Conservation (phyloP, 2,329 filamentous ascomycete genomes). For the Xylariomycetidae sp. region DNA sequence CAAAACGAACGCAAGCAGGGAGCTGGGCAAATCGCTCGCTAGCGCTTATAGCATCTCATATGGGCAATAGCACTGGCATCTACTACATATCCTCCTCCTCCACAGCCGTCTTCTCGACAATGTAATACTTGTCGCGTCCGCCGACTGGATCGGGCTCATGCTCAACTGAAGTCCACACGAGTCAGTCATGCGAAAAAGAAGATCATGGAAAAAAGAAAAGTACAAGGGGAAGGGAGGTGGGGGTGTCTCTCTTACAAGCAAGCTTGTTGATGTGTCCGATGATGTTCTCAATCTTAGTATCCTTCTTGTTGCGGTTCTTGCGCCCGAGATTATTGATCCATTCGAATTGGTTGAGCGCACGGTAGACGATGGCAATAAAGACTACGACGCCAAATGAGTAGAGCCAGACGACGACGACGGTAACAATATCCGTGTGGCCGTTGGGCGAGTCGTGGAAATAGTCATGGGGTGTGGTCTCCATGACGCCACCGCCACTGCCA, state of each 20-base stretch:
- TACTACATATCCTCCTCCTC: slow-evolving; percentile 26
- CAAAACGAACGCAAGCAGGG: no score
- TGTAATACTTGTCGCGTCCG: slow-evolving; percentile 20
- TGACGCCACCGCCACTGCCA: slow-evolving; percentile 36
- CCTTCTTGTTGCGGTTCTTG: slow-evolving; percentile 55
- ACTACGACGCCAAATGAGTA: slow-evolving; percentile 64
- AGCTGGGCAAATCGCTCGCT: no score
- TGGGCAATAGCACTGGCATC: no score
- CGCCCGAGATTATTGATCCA: slow-evolving; percentile 60
- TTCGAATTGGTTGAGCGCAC: slow-evolving; percentile 53
- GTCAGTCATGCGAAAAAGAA: slow-evolving; percentile 8
- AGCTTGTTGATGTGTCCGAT: slow-evolving; percentile 61
- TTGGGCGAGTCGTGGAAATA: slow-evolving; percentile 29
- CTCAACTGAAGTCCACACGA: slow-evolving; percentile 16
- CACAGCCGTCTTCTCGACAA: slow-evolving; percentile 24
- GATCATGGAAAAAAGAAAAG: neutral
- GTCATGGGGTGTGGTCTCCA: slow-evolving; percentile 27
- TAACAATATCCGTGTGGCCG: slow-evolving; percentile 48
- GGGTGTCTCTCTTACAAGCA: slow-evolving; percentile 29
- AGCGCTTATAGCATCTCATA: no score
- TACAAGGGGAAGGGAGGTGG: neutral
- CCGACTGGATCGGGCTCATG: slow-evolving; percentile 21
- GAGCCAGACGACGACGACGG: slow-evolving; percentile 59
- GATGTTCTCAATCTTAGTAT: slow-evolving; percentile 63
- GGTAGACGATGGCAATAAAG: slow-evolving; percentile 62